A percentile compares a stretch with the other conserved stretches of the same genome.
Evolutionary conservation across 2,329 filamentous ascomycete species (phyloP).

Genomic region (Aspergillus sergii): DNA sequence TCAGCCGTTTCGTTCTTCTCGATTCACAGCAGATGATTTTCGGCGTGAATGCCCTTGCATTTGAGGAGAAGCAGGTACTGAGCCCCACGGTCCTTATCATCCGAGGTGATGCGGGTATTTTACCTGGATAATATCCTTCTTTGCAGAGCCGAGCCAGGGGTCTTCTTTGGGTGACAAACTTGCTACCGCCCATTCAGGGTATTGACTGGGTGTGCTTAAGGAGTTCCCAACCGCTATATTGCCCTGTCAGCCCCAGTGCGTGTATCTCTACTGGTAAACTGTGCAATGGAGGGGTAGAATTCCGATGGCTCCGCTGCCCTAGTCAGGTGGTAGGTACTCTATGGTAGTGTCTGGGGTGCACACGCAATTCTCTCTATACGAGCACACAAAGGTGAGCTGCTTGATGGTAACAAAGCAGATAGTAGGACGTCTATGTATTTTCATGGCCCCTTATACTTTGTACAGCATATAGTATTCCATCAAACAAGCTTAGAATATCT

Average conservation of each 20-base stretch:
- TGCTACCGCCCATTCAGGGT: background rate
- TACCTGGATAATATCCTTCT: background rate
- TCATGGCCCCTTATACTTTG: too few relatives aligned
- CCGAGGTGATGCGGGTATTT: background rate
- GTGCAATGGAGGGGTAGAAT: too few relatives aligned
- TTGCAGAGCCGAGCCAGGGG: background rate
- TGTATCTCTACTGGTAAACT: too few relatives aligned
- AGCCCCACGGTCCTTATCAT: background rate
- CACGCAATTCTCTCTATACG: too few relatives aligned
- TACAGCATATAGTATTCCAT: too few relatives aligned
- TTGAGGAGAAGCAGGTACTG: background rate
- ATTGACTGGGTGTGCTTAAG: background rate
- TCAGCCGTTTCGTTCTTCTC: background rate
- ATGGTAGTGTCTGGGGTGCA: too few relatives aligned
- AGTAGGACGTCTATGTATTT: too few relatives aligned
- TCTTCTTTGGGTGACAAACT: background rate
- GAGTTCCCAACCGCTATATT: background rate
- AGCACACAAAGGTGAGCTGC: too few relatives aligned
- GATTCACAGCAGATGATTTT: background rate
- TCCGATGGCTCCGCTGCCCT: too few relatives aligned
- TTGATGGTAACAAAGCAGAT: too few relatives aligned
- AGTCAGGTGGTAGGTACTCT: too few relatives aligned
- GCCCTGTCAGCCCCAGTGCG: background rate
- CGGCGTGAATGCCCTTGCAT: background rate
- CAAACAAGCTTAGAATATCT: too few relatives aligned